phyloP scores from a whole-genome alignment of 345 rosid genomes.

The Noccaea bulbosa region DNA sequence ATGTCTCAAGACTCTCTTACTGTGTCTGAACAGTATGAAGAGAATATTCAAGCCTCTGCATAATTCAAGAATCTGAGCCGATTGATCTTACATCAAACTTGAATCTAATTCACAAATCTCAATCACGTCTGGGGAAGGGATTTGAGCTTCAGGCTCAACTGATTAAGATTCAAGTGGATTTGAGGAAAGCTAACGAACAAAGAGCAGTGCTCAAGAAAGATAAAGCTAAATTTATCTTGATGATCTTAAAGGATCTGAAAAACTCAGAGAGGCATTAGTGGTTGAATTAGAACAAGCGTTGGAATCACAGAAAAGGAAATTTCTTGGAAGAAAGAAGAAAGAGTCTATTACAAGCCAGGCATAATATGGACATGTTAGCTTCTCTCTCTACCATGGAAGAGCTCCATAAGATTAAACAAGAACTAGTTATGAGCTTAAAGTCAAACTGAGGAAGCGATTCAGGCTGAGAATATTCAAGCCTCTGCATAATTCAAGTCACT shows the following conservation, averaged over 20 bases:
- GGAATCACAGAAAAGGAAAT: constrained; percentile 87
- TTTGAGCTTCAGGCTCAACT: constrained; percentile 68
- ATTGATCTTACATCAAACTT: too few species aligned
- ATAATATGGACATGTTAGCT: constrained; percentile 77
- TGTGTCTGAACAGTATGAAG: too few species aligned
- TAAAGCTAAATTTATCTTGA: constrained; percentile 62
- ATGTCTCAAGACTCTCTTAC: too few species aligned
- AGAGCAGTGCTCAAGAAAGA: constrained; percentile 70
- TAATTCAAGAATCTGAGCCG: too few species aligned
- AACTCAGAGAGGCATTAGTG: constrained; percentile 78
- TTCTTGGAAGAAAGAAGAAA: constrained; percentile 76
- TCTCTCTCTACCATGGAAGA: constrained; percentile 78
- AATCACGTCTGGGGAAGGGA: constrained; percentile 59
- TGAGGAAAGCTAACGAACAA: constrained; percentile 77
- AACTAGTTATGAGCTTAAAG: constrained; percentile 49
- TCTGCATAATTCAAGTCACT: constrained; percentile 50
- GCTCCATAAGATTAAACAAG: constrained; percentile 77
- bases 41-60: too few species aligned
- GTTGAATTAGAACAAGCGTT: constrained; percentile 79
- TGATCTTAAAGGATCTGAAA: constrained; percentile 78
- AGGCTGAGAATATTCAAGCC: constrained; percentile 65
- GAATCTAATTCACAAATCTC: constrained; percentile 55
- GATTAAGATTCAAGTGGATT: constrained; percentile 70
- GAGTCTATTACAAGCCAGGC: constrained; percentile 76
- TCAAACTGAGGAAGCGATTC: constrained; percentile 88